Evolutionary conservation across 192 early-diverging fungal genomes (phyloP).

Genomic region (Entophlyctis helioformis): DNA sequence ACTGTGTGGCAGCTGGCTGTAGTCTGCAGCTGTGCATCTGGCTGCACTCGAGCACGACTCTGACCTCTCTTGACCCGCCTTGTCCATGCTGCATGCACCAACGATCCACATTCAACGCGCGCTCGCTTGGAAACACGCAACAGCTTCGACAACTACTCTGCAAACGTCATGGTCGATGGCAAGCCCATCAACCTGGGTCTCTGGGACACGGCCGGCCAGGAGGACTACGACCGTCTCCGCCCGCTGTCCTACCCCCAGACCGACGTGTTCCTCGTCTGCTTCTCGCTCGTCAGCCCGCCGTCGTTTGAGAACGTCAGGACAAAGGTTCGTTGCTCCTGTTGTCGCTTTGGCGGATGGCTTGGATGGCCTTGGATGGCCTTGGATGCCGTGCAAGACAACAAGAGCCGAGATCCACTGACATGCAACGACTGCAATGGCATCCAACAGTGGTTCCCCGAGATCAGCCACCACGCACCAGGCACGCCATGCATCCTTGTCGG

Average conservation of each 20-base stretch:
- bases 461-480: slow-evolving; percentile 88
- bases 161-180: slow-evolving; percentile 98
- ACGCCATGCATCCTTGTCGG: slow-evolving; percentile 89
- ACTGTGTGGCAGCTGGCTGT: too few relatives aligned
- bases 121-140: too few relatives aligned
- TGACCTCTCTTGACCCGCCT: too few relatives aligned
- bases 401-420: background rate
- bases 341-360: background rate
- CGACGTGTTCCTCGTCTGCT: slow-evolving; percentile 96
- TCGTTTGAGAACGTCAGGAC: slow-evolving; percentile 95
- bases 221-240: slow-evolving; percentile 96
- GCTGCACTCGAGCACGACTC: too few relatives aligned
- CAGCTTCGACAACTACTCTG: slow-evolving; percentile 97
- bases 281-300: slow-evolving; percentile 89
- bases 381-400: background rate
- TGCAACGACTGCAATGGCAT: background rate
- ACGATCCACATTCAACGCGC: too few relatives aligned
- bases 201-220: slow-evolving; percentile 98
- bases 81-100: too few relatives aligned
- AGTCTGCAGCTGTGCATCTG: too few relatives aligned
- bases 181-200: slow-evolving; percentile 96
- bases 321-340: slow-evolving; percentile 45
- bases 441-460: slow-evolving; percentile 84
- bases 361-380: background rate
- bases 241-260: slow-evolving; percentile 98